These are phyloP conservation scores for Anisodus acutangulus DNA, from an alignment of 257 asterid species.

Conservation along the genomic window DNA sequence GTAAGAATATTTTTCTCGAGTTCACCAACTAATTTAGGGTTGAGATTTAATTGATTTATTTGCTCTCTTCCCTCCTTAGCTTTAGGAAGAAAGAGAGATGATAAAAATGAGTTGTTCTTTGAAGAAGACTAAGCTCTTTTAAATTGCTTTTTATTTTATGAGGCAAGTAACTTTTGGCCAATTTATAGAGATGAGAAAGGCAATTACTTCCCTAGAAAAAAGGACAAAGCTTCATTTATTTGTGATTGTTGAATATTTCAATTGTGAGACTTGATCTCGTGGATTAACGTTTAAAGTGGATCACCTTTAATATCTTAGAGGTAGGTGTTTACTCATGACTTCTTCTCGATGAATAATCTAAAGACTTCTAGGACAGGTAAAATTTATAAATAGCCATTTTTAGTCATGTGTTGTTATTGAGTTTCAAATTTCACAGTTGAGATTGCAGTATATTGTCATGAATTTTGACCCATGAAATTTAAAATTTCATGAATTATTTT, in stretches of 20 bases:
- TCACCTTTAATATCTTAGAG: neutral
- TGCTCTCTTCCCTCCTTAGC: constrained; percentile 29
- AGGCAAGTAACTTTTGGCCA: neutral
- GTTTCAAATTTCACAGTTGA: neutral
- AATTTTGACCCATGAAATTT: neutral
- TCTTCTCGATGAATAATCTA: neutral
- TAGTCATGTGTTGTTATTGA: neutral
- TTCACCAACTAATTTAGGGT: too few species aligned
- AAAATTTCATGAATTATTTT: neutral
- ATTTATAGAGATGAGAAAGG: neutral
- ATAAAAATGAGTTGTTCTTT: neutral
- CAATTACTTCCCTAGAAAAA: neutral
- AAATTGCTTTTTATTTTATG: neutral
- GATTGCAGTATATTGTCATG: neutral
- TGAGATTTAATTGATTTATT: too few species aligned
- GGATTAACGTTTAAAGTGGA: neutral
- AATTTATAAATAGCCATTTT: neutral
- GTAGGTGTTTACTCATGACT: neutral
- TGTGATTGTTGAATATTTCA: neutral
- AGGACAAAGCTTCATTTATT: neutral
- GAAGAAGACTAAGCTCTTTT: neutral
- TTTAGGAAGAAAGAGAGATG: constrained; percentile 37
- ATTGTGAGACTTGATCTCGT: neutral
- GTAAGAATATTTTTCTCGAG: too few species aligned
- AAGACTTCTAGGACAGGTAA: neutral